Base-by-base conservation (phyloP, 1,284 basidiomycete genomes). In the Trametes polyzona region DNA sequence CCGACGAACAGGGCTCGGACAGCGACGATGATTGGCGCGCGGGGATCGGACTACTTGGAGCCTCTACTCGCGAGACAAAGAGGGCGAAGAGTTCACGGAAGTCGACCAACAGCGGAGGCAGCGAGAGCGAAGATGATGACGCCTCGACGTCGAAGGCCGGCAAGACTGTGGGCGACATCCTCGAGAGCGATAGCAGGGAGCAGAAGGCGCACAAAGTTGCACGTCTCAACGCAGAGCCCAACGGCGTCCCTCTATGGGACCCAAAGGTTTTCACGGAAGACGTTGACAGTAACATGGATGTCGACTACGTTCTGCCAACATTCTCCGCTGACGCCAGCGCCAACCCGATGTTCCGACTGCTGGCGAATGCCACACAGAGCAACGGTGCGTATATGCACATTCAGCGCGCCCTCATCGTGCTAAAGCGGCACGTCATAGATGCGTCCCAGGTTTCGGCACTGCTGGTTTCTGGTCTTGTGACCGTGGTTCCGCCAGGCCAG, bases 201-300 rank as follows among this genome's bases (percentile, higher is more conserved):
- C 68, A 64, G 63, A 65, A 58, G 65, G 71, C 42, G 58, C 32
- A 58, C 59, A 62, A 61, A 14, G 56, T 65, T 7, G 60, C 69
- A 4, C 81, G 79, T 5, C 68, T 81, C 42, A 67, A 73, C 17
- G 63, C 83, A 10, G 81, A 79, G 78, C 66, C 62, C 1, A 37
- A 63, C n/a, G 69, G 70, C 1, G 64, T 69, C 9, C 52, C 62
- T 10, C 42, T 70, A 2, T 70, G 69, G 68, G 49, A 41, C 10
- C 35, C 27, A 12, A 3, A 9, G 2, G 6, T 26, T 9, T n/a
- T 17, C 14, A 2, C 47, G 6, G 40, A 59, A 19, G 53, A 33
- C 24, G 58, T 52, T 7, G 66, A 60, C 11, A 55, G 57, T 7
- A 53, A 46, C 16, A 62, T 64, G 64, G 57, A 63, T 26, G 57